Evolutionary conservation across 2,329 filamentous ascomycete genomes (phyloP), one percentile per base, ranked within the genome.

Genomic region (Cytospora paraplurivora): DNA sequence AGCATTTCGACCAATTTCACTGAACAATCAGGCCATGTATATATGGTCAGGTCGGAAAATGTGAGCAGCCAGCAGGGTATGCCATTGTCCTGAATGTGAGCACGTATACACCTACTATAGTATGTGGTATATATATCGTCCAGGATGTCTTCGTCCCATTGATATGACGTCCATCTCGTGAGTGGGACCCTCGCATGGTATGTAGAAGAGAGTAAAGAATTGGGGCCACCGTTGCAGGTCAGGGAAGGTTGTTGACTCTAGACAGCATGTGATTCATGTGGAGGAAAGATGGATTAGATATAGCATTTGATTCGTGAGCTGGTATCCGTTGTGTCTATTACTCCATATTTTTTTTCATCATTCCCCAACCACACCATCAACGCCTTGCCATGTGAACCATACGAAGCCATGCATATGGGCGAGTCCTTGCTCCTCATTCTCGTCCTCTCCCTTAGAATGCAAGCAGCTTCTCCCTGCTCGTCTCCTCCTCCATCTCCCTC

Each of bases 401-500:
- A 50, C 27, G 44, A 47, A 47, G 44, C 44, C 44, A 47, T 47
- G 27, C 27, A 27, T 27, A 2, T 27, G 27, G 27, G 27, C 27
- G 27, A 27, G 47, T 52, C 41, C 56, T 49, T 41, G 15, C 49
- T 38, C 54, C 50, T 49, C 59, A 49, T 47, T 56, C 49, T 52
- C 37, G 37, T n/a, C 44, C n/a, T 50, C 27, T 49, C 37, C 47
- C 62, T 54, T 71, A 72, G 62, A 73, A 73, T 27, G 70, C 72
- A 52, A 73, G 67, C 63, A 74, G 44, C 67, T 74, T 74, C 50
- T 77, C 76, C 69, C 83, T 80, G 68, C 80, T 79, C 53, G 79
- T 81, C 70, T 85, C 85, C 61, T 81, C 81, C 76, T 92, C 89
- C 64, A 89, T 85, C 76, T 93, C 90, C 74, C 91, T 90, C 77